phyloP scores from a whole-genome alignment of 2,329 filamentous ascomycete genomes.

The Fusarium mundagurra region DNA sequence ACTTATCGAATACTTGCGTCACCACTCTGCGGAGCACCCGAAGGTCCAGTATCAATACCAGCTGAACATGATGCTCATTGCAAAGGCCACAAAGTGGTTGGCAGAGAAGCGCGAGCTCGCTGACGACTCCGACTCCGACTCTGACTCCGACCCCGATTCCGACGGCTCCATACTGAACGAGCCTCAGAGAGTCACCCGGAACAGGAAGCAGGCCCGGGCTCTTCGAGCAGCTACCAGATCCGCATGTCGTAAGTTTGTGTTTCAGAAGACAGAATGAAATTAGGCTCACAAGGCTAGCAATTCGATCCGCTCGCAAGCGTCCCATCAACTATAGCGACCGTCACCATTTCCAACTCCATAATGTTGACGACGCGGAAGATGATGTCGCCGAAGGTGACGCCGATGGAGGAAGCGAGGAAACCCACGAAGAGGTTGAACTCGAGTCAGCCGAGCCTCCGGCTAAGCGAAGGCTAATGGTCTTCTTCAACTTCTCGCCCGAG shows the following conservation, averaged over 20 bases:
- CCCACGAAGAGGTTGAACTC: not conserved
- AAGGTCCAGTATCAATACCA: accelerated
- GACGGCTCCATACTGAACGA: not conserved
- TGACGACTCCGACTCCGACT: too few relatives aligned
- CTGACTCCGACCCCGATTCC: not conserved
- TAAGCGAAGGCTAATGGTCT: not conserved
- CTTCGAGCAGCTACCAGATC: not conserved
- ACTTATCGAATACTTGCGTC: not conserved
- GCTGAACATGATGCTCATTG: not conserved
- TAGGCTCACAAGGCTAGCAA: not conserved
- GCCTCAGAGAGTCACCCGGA: not conserved
- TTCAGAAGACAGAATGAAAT: not conserved
- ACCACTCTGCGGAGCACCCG: not conserved
- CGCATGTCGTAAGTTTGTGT: not conserved
- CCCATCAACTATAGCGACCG: not conserved
- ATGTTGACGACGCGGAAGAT: not conserved
- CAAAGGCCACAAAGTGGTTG: not conserved
- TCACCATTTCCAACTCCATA: not conserved
- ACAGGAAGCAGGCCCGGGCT: not conserved
- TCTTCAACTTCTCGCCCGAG: not conserved
- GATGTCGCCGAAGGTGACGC: not conserved
- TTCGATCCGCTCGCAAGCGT: not conserved
- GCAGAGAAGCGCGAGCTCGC: not conserved
- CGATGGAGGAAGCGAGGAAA: not conserved
- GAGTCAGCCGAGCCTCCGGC: not conserved